Conservation (phyloP, 2,329 filamentous ascomycete genomes). For the Ophiostoma angusticollis region DNA sequence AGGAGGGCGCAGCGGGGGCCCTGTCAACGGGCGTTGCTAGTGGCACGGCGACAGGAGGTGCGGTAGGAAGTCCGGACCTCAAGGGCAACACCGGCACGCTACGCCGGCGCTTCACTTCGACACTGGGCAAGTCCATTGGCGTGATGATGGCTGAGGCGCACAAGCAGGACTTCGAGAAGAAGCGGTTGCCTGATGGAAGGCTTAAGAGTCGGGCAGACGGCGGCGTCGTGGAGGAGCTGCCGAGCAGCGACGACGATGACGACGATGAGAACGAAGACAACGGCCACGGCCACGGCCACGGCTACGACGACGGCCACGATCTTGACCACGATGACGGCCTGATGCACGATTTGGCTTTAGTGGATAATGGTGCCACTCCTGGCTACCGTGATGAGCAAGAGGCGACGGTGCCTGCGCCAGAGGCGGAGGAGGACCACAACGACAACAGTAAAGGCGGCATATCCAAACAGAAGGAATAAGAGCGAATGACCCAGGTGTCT, state of each 20-base stretch:
- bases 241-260: constrained; percentile 11
- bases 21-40: background rate
- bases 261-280: constrained; percentile 5
- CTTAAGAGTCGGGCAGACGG: constrained; percentile 1
- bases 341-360: too few relatives aligned
- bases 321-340: constrained; percentile 6
- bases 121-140: constrained; percentile 28
- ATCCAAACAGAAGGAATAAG: too few relatives aligned
- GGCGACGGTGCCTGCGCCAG: too few relatives aligned
- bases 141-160: constrained; percentile 71
- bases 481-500: too few relatives aligned
- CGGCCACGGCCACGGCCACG: background rate
- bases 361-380: too few relatives aligned
- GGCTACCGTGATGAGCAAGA: too few relatives aligned
- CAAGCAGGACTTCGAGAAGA: constrained; percentile 83
- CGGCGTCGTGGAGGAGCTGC: constrained; percentile 4
- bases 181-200: constrained; percentile 33
- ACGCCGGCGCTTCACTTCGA: constrained; percentile 20
- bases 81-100: constrained; percentile 13
- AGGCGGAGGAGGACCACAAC: too few relatives aligned
- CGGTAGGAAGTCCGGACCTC: background rate
- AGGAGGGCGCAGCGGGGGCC: constrained; percentile 1
- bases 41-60: background rate
- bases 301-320: background rate
- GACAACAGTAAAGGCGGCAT: too few relatives aligned